These are phyloP conservation scores for Oropetium thomaeum DNA, from an alignment of 176 grass and related monocot species.

Conservation along the genomic window DNA sequence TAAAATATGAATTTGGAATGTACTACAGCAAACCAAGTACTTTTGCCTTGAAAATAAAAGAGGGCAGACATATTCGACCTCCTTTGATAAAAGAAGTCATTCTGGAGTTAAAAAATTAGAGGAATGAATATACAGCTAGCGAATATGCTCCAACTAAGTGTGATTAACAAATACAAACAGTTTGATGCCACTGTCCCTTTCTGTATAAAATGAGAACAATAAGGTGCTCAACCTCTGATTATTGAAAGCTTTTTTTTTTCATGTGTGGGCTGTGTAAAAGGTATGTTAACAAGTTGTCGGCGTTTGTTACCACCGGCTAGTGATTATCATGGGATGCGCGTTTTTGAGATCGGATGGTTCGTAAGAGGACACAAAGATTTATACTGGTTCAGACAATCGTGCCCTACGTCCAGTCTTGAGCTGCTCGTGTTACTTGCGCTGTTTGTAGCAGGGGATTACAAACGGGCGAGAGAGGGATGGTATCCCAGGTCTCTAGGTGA, in stretches of 20 bases:
- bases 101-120: conserved; percentile 26
- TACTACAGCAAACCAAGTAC: conserved; percentile 25
- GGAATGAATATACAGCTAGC: conserved; percentile 45
- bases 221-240: conserved; percentile 14
- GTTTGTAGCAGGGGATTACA: no score
- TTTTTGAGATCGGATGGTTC: no score
- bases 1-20: conserved; percentile 13
- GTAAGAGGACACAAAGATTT: no score
- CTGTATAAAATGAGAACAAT: conserved; percentile 35
- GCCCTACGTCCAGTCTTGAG: no score
- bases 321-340: no score
- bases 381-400: no score
- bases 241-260: conserved; percentile 32
- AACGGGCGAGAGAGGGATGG: no score
- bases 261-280: neutral
- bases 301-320: no score
- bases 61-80: conserved; percentile 27
- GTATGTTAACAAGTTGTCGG: neutral
- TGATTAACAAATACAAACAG: conserved; percentile 43
- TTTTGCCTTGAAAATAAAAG: conserved; percentile 32
- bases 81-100: conserved; percentile 14
- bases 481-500: no score
- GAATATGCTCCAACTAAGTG: conserved; percentile 55
- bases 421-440: no score
- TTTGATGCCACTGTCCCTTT: conserved; percentile 46